Percentiles rank a stretch among this genome's conserved stretches.
phyloP scores from a whole-genome alignment of 2,329 filamentous ascomycete species.

The Cladosporium sphaerospermum region DNA sequence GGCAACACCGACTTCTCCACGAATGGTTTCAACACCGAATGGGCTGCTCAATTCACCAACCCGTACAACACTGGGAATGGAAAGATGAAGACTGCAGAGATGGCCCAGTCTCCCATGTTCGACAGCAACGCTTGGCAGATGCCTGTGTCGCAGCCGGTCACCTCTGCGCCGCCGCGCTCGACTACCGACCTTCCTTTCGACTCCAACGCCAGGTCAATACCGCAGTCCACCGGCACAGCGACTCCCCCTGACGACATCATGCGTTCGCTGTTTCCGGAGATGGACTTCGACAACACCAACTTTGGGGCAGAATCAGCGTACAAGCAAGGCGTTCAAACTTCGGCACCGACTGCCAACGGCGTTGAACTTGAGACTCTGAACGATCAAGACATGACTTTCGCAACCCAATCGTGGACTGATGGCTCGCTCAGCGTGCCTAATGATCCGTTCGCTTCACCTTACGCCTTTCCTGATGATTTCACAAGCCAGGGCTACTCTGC shows the following conservation, averaged over 20 bases:
- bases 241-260: conserved; percentile 26
- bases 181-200: conserved; percentile 15
- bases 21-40: conserved; percentile 16
- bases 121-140: conserved; percentile 18
- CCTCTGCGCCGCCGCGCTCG: conserved; percentile 21
- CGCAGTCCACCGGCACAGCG: conserved; percentile 16
- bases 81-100: background rate
- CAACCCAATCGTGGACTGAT: conserved; percentile 28
- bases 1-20: conserved; percentile 21
- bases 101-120: conserved; percentile 10
- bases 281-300: conserved; percentile 21
- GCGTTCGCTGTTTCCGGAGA: conserved; percentile 28
- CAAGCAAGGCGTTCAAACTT: background rate
- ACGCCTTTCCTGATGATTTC: conserved; percentile 26
- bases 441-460: conserved; percentile 25
- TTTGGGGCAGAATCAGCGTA: conserved; percentile 14
- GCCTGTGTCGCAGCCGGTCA: conserved; percentile 15
- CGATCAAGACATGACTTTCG: conserved; percentile 20
- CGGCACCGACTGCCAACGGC: conserved; percentile 1
- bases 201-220: conserved; percentile 7
- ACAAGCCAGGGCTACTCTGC: conserved; percentile 19
- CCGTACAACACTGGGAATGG: conserved; percentile 5
- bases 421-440: conserved; percentile 27
- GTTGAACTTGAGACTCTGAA: conserved; percentile 17
- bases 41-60: conserved; percentile 13